A percentile compares a stretch with the other conserved stretches of the same genome.
These are phyloP conservation scores for Candida schatavii DNA, from an alignment of 805 yeast species.

Conservation along the genomic window DNA sequence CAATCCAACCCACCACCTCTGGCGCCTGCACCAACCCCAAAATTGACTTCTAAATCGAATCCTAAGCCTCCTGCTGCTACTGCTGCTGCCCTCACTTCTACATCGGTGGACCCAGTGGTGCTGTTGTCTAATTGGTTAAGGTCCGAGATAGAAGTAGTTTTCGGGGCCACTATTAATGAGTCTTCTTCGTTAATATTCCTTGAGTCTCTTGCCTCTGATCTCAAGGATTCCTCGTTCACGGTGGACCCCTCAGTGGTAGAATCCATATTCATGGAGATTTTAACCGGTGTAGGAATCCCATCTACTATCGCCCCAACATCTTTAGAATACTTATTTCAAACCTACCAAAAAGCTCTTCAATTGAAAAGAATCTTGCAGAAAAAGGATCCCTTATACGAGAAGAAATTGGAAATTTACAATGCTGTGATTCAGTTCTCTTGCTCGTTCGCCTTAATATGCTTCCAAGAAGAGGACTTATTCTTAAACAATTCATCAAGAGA, in stretches of 20 bases:
- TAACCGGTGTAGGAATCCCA: constrained; percentile 54
- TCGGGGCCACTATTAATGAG: constrained; percentile 30
- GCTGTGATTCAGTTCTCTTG: constrained; percentile 49
- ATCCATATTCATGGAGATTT: constrained; percentile 50
- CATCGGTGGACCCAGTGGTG: constrained; percentile 11
- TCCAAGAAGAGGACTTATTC: constrained; percentile 68
- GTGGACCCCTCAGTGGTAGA: constrained; percentile 39
- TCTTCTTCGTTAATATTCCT: constrained; percentile 18
- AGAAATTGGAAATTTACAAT: constrained; percentile 40
- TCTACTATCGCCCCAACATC: constrained; percentile 27
- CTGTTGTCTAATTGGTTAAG: constrained; percentile 41
- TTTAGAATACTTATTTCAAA: constrained; percentile 44
- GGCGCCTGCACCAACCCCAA: background rate
- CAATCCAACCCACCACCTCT: background rate
- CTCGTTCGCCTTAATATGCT: constrained; percentile 65
- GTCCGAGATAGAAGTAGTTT: constrained; percentile 31
- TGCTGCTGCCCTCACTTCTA: background rate
- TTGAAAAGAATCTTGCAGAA: constrained; percentile 42
- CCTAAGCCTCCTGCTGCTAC: constrained; percentile 1
- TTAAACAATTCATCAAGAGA: constrained; percentile 35
- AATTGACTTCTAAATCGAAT: background rate
- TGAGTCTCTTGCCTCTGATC: constrained; percentile 23
- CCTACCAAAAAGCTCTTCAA: constrained; percentile 42
- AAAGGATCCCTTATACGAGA: constrained; percentile 35
- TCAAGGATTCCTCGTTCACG: constrained; percentile 10